phyloP scores from a whole-genome alignment of 768 basidiomycete genomes.

The Lyophyllum semitale region DNA sequence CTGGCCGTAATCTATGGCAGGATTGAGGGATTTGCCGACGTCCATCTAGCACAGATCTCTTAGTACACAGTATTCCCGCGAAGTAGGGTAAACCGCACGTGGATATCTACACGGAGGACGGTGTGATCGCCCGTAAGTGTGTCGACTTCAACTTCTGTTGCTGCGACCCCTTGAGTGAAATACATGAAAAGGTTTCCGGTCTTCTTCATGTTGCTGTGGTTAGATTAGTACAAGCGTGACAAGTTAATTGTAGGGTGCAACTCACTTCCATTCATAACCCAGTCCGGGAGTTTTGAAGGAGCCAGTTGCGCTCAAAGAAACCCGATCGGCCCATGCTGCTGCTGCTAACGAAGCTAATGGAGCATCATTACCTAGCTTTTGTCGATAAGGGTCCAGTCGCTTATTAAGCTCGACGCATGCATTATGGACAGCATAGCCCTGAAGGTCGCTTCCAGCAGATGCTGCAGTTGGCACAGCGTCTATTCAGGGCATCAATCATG shows the following conservation, averaged over 20 bases:
- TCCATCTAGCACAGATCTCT: conserved; percentile 10
- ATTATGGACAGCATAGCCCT: conserved; percentile 17
- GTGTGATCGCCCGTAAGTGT: conserved; percentile 17
- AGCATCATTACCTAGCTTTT: conserved; percentile 12
- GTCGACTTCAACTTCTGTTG: conserved; percentile 19
- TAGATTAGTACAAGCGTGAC: neutral
- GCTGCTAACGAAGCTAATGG: conserved; percentile 9
- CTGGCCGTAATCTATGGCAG: conserved; percentile 18
- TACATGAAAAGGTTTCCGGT: conserved; percentile 17
- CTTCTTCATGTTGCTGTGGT: conserved; percentile 14
- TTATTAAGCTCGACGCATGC: conserved; percentile 17
- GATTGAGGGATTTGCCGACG: conserved; percentile 17
- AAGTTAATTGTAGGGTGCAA: neutral
- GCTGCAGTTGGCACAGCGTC: conserved; percentile 13
- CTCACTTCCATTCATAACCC: conserved; percentile 18
- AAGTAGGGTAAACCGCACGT: conserved; percentile 2
- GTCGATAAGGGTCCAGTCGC: conserved; percentile 14
- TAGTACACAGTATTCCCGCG: neutral
- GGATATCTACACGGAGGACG: conserved; percentile 16
- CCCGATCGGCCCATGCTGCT: conserved; percentile 14
- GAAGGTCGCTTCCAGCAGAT: conserved; percentile 16
- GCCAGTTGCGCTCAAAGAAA: conserved; percentile 17
- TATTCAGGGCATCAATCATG: neutral
- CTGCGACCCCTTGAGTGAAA: conserved; percentile 17
- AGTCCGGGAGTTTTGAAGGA: conserved; percentile 12